Evolutionary conservation across 2,329 filamentous ascomycete genomes (phyloP).

Genomic region (Coniochaeta prunicola): DNA sequence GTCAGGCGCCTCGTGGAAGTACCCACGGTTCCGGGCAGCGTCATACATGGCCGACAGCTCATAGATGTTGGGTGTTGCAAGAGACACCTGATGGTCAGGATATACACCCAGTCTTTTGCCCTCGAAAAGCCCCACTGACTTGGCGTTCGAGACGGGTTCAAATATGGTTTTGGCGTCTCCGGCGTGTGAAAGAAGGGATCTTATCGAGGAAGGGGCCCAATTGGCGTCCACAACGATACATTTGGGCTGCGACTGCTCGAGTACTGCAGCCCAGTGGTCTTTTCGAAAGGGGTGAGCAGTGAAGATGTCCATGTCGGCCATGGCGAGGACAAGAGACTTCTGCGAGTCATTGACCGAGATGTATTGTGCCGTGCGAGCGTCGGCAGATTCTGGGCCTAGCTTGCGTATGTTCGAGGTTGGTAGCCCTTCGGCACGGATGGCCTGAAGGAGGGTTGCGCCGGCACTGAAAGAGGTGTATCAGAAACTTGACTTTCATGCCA

Average conservation of each 20-base stretch:
- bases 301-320: constrained; percentile 92
- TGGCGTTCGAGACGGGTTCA: constrained; percentile 82
- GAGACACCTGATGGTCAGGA: constrained; percentile 57
- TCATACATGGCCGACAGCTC: constrained; percentile 76
- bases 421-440: constrained; percentile 58
- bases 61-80: constrained; percentile 75
- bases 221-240: constrained; percentile 86
- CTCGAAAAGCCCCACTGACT: constrained; percentile 63
- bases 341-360: constrained; percentile 78
- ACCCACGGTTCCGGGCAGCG: constrained; percentile 57
- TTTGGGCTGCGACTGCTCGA: constrained; percentile 51
- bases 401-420: constrained; percentile 55
- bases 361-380: constrained; percentile 77
- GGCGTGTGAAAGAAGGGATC: constrained; percentile 58
- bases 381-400: constrained; percentile 38
- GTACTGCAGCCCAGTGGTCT: not conserved
- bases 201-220: constrained; percentile 62
- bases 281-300: constrained; percentile 42
- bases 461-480: constrained; percentile 38
- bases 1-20: constrained; percentile 54
- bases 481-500: not conserved
- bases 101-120: constrained; percentile 36
- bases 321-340: constrained; percentile 81
- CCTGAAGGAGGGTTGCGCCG: constrained; percentile 64
- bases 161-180: constrained; percentile 44